phyloP scores from a whole-genome alignment of 805 yeast species.

The Brettanomyces nanus region DNA sequence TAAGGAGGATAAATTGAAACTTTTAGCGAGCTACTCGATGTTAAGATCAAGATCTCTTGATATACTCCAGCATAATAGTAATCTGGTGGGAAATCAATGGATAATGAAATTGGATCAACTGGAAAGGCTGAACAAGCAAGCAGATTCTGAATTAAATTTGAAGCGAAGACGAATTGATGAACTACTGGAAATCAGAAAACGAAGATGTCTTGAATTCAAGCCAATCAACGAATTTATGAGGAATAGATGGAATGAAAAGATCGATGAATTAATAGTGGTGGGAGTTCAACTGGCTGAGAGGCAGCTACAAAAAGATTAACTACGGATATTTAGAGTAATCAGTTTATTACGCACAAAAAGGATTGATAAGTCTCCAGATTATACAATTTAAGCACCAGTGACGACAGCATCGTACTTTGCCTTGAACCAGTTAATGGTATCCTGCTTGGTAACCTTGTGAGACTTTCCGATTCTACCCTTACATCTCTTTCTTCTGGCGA shows the following conservation, averaged over 20 bases:
- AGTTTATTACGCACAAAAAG: too few relatives aligned
- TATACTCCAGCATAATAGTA: neutral
- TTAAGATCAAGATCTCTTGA: conserved; percentile 6
- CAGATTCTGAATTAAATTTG: conserved; percentile 20
- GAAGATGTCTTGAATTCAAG: conserved; percentile 33
- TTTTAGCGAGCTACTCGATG: conserved; percentile 11
- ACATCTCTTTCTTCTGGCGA: conserved; percentile 97
- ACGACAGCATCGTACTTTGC: conserved; percentile 99
- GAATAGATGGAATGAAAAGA: conserved; percentile 44
- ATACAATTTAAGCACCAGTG: conserved; percentile 60
- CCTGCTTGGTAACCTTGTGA: conserved; percentile 90
- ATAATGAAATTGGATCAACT: neutral
- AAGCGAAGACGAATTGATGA: conserved; percentile 38
- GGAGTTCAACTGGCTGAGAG: conserved; percentile 15
- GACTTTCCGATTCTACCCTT: conserved; percentile 80
- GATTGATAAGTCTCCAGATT: too few relatives aligned
- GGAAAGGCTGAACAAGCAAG: conserved; percentile 4
- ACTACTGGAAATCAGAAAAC: conserved; percentile 33
- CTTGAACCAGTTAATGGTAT: conserved; percentile 98
- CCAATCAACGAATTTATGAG: conserved; percentile 37
- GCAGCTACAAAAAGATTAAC: neutral
- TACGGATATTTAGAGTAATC: too few relatives aligned
- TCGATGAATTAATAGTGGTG: conserved; percentile 30
- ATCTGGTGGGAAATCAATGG: conserved; percentile 4
- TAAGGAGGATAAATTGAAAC: conserved; percentile 6